Base-by-base conservation (phyloP, 768 basidiomycete genomes). In the Tulasnella sp. region DNA sequence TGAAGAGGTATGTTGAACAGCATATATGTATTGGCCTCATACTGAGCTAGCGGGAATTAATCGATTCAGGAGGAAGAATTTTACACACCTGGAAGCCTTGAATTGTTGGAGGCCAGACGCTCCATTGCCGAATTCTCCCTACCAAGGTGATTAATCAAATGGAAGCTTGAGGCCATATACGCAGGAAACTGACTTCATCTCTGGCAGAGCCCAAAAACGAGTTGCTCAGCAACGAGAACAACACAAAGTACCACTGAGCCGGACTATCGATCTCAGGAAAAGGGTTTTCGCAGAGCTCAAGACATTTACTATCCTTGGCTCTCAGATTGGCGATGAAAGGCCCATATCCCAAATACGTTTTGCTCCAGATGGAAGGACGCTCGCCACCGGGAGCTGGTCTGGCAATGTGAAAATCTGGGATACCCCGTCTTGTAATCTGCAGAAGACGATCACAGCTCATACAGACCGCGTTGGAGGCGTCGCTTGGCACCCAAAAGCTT, bases 401-500 rank as follows among this genome's bases (percentile, higher is more conserved):
- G 95, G 95, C 16, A 79, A 80, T 37, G 80, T 91, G 19, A 98
- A 91, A 67, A 61, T 98, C 15, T 99, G 95, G 95, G 87, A 90
- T 59, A 79, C 98, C 4, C 95, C 95, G 15, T 74, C 81, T 10
- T 92, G 92, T 64, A 88, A 83, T 45, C 77, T 78, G 40, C 74
- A 88, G 39, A 72, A 76, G 40, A 75, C 85, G 19, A 66, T 90
- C 48, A 72, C 83, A 88, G 89, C 87, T 5, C 92, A 96, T 60
- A 75, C 71, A 32, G 93, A 98, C 61, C 80, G 84, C 45, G 81
- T 98, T 25, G 90, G 95, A 44, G 95, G 95, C 16, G 81, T 96
- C 39, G 91, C 92, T 33, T 99, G 95, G 95, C 92, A 99, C 70
- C 95, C 95, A 1, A 70, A 80, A 60, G 92, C 93, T 15, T 95